phyloP scores from a whole-genome alignment of 257 asterid species.

The Solanum commersonii region DNA sequence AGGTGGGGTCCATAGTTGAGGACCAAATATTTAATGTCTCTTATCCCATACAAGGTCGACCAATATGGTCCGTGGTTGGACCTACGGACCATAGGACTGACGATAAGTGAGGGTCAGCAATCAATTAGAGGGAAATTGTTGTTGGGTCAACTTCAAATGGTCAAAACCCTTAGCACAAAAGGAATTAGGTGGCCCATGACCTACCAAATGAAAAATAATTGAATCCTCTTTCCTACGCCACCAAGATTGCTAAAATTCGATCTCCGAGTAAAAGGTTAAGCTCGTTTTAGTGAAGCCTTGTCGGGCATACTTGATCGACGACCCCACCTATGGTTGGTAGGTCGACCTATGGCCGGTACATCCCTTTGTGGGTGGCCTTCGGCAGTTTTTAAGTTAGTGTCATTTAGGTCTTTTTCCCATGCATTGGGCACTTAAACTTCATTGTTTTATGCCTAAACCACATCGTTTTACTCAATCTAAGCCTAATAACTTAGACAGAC shows the following conservation, averaged over 20 bases:
- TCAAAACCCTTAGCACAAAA: neutral
- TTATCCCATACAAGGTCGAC: too few relatives aligned
- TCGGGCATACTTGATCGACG: neutral
- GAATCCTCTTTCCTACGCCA: neutral
- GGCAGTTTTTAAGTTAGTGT: neutral
- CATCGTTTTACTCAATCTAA: too few relatives aligned
- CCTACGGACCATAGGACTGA: too few relatives aligned
- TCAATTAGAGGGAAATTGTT: neutral
- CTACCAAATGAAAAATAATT: neutral
- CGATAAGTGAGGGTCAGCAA: neutral
- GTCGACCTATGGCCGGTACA: too few relatives aligned
- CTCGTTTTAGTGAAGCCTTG: too few relatives aligned
- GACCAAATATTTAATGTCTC: too few relatives aligned
- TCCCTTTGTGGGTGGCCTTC: neutral
- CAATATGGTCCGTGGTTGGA: neutral
- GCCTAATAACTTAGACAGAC: neutral
- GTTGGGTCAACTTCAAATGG: neutral
- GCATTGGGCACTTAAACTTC: neutral
- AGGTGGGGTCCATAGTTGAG: too few relatives aligned
- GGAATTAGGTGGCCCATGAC: neutral
- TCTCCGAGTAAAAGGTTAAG: too few relatives aligned
- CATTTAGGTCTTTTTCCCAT: neutral
- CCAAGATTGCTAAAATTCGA: too few relatives aligned
- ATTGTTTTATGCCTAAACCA: too few relatives aligned
- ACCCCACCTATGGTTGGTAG: neutral